Evolutionary conservation across 306 rosid genomes (phyloP), one percentile per base, ranked within the genome.

Genomic region (Crataegus laevigata): DNA sequence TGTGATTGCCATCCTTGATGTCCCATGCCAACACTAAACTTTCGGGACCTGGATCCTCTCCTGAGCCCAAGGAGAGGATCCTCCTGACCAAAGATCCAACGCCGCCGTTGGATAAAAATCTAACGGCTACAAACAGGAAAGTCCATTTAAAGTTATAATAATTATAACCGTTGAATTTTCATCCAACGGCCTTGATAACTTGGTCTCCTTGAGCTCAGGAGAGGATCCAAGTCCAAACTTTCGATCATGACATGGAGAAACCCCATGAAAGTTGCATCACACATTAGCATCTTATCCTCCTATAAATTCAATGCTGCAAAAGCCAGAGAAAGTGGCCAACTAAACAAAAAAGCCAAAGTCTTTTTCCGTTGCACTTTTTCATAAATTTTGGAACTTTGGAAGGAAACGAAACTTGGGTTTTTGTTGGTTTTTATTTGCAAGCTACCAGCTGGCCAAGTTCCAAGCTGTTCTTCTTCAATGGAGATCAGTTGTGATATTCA

Each of bases 401-500:
- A 3, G 12, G 38, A 34, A 3, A 15, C 0, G 21, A 5, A 7
- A 65, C 28, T 36, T 65, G 50, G 69, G 18, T 63, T 38, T 25
- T 15, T 3, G 13, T 57, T 51, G 34, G 66, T 22, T 72, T 24
- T 13, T 0, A 8, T 17, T 6, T 30, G 15, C 10, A 8, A 15
- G 40, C 32, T 32, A 4, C 9, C 3, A 29, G 42, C 60, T 51
- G 5, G 30, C 7, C 21, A 10, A 24, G 26, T 38, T 24, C 34
- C 34, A 17, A 3, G 26, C 32, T 15, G 17, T 40, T 60, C 47
- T 42, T 60, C 43, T 60, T 10, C 69, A 60, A 73, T 73, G 77
- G 77, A 73, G 59, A 60, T 73, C 26, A 73, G 58, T 17, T 73
- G 58, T 73, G 52, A 73, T 51, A 68, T 73, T 3, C 58, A 73